Base-by-base conservation (phyloP, 768 basidiomycete species). In the Coprinopsis sp. region DNA sequence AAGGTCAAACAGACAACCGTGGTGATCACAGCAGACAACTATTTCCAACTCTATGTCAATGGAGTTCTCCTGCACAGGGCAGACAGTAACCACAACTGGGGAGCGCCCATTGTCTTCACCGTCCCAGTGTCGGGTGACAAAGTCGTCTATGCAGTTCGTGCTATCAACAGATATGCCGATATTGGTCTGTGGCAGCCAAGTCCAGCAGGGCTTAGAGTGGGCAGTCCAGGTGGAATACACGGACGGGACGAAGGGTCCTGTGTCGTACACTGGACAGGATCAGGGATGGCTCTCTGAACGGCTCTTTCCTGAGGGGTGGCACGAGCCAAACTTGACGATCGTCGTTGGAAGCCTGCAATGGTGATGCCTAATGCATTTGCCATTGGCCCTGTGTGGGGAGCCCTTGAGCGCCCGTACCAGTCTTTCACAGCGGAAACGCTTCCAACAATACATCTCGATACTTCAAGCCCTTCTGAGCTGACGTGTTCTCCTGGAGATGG, bases 1-100 rank as follows among this genome's bases (percentile, higher is more conserved):
- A 53, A 49, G 14, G 29, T 58, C 1, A 51, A 54, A 18, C 56
- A 50, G 1, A 62, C 58, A 0, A 29, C 23, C 3, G 51, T 63
- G 21, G 33, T 64, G 10, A 25, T 62, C 11, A 62, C 62, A 13
- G 64, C 57, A 1, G 64, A 66, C 53, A 55, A 66, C 41, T 44
- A 37, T 5, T 65, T 63, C 48, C 42, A 54, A 5, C 38, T 65
- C 8, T 65, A 59, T 38, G 56, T 63, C 40, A 58, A 64, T 40
- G 65, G 65, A 14, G 46, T 39, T 10, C 38, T 46, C 6, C 21
- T 44, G 6, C 34, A 36, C 34, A 21, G 6, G n/a, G 34, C 34
- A 7, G 34, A 36, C n/a, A n/a, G 6, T 16, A 36, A 6, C n/a
- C 34, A 36, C 34, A 6, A 6, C 34, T 36, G 34, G 34, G 34